Base-by-base conservation (phyloP, 2,329 filamentous ascomycete species). In the Penicillium expansum region DNA sequence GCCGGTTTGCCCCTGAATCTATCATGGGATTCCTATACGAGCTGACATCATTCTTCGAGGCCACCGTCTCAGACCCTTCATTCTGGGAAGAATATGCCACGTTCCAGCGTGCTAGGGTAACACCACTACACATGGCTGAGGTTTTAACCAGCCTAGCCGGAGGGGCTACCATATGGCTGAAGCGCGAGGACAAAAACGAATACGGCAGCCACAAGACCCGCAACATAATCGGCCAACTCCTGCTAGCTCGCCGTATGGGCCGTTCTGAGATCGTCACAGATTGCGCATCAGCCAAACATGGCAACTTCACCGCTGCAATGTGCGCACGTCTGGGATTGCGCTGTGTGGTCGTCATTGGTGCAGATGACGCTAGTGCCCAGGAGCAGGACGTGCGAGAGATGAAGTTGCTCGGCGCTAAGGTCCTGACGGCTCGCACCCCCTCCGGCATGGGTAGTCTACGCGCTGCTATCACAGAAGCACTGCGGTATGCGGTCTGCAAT, bases 1-100 rank as follows among this genome's bases (percentile, higher is more conserved):
- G 67, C 55, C 63, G 61, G 54, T 69, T 68, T 37, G 66, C 62
- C 27, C 63, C 67, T 42, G 67, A 69, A 64, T 64, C 67, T 2
- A 64, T 69, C 35, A 67, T 69, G 56, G 61, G 59, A 18, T 64
- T 67, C 50, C 57, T 69, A 7, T 56, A 60, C 45, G 62, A 65
- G 51, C 63, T 69, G 54, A 64, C 63, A 41, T 61, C 59, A 39
- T 59, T 62, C 42, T 69, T 69, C 42, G 63, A 69, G 55, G 42
- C 56, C 38, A 62, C 58, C 14, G 37, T 68, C 52, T 66, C 63
- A 24, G 67, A 69, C 39, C 58, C 66, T 24, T 52, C 57, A 1
- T 69, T 69, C 56, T 69, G 67, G 67, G 41, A 52, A 9, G 67
- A 68, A 29, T 69, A 63, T 54, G 56, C 57, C 51, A 61, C 55